Evolutionary conservation across 192 early-diverging fungal species (phyloP), one percentile per base, ranked within the genome.

Genomic region (Umbelopsis sp.): DNA sequence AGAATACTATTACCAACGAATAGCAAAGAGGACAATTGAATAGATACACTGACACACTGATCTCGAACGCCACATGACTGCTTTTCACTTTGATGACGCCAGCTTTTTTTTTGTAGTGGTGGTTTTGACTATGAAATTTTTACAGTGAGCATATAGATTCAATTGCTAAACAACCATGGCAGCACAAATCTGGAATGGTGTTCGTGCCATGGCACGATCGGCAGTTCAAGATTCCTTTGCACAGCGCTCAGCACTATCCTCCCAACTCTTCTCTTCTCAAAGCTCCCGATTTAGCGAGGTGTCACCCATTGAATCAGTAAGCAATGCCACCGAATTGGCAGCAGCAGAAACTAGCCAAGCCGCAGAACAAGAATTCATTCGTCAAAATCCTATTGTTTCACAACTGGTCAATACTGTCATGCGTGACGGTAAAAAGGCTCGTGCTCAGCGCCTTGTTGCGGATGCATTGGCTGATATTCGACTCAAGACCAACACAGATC

Each of bases 401-500:
- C 94, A 94, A 36, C 73, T 96, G 10, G 92, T 94, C 45, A 96
- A 96, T 82, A 95, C 91, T 71, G 87, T 97, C 66, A 97, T 97
- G 96, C 82, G 89, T 70, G 88, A 95, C 70, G 96, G 96, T 38
- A 95, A 95, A 80, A 98, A 97, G 77, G 85, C 89, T 9, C 84
- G 80, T 7, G 93, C 95, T 9, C 87, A 91, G 51, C 74, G 88
- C 8, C 77, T 89, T 21, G 80, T 97, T 1, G 74, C 80, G 9
- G 85, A 87, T 68, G 92, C 93, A 9, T 74, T 96, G 43, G 68
- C 83, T 32, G 82, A 90, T 65, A 91, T 98, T 49, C 84, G 86
- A 43, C 44, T 75, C 34, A 78, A 85, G 49, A 90, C 74, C 16
- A 50, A 69, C 21, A 17, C 56, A 22, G 86, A 95, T 71, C 93